phyloP scores from a whole-genome alignment of 2,329 filamentous ascomycete genomes.

The Byssothecium circinans region DNA sequence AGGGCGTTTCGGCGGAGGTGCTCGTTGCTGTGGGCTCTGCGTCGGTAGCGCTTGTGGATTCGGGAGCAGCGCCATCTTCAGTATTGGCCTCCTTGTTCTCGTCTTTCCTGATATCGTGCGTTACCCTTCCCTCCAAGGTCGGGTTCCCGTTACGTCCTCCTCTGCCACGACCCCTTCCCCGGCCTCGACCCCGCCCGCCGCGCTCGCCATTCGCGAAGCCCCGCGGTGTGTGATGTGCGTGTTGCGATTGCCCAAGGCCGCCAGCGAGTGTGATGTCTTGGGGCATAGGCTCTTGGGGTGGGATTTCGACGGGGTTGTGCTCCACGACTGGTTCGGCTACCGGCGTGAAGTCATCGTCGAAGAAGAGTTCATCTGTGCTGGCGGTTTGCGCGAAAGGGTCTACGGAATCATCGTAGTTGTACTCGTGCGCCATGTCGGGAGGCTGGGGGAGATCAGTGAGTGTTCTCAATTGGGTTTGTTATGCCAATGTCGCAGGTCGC shows the following conservation, averaged over 20 bases:
- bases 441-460: conserved; percentile 15
- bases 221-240: conserved; percentile 25
- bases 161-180: conserved; percentile 11
- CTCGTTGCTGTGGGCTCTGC: conserved; percentile 11
- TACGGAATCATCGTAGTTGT: conserved; percentile 32
- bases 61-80: conserved; percentile 22
- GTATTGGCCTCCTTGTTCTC: conserved; percentile 19
- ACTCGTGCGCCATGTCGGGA: conserved; percentile 28
- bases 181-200: conserved; percentile 30
- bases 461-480: neutral
- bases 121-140: conserved; percentile 13
- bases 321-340: conserved; percentile 48
- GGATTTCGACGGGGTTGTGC: conserved; percentile 23
- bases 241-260: conserved; percentile 21
- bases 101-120: conserved; percentile 12
- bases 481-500: neutral
- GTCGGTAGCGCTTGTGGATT: conserved; percentile 9
- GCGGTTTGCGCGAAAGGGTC: conserved; percentile 55
- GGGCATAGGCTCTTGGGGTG: conserved; percentile 23
- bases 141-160: conserved; percentile 17
- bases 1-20: conserved; percentile 4
- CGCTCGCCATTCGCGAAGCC: conserved; percentile 32
- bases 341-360: conserved; percentile 55
- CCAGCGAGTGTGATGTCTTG: conserved; percentile 21
- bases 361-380: conserved; percentile 55